Evolutionary conservation across 441 rosid species (phyloP), one percentile per base, ranked within the genome.

Genomic region (Adansonia rubrostipa): DNA sequence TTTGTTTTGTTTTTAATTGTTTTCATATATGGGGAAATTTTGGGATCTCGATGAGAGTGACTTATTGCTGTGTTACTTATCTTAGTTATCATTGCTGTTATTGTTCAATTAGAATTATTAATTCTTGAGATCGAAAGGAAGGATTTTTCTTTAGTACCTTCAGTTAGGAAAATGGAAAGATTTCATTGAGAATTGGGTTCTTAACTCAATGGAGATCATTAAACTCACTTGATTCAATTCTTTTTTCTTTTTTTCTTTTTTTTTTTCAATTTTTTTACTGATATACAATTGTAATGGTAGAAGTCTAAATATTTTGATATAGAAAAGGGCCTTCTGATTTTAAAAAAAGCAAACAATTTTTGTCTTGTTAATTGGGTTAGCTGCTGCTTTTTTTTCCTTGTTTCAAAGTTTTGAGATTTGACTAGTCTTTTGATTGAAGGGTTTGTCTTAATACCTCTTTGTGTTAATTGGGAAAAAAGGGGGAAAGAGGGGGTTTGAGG

Each of bases 401-500:
- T 66, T 15, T 9, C 50, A 65, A 71, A 0, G 44, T 62, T 77
- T 73, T 72, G 73, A 67, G 76, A 71, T 77, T 36, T 64, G 58
- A n/a, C 22, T 62, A 42, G 82, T 1, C 65, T 77, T 74, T 48
- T 56, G 9, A 57, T 56, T 61, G 56, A 42, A 81, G 63, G 40
- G 24, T 63, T 74, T 78, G 62, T 28, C 68, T 66, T 81, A 70
- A 80, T 78, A 80, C 60, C 42, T 40, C 75, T 79, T 53, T 47
- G 56, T 20, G 53, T 71, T 40, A 22, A 66, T 72, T 77, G 67
- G 74, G 1, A 71, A 71, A 13, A 8, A 10, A 3, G 44, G 9
- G 3, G 47, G 63, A 54, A 71, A 36, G 6, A 28, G 19, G 47
- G 7, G 51, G 36, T 6, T 71, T 47, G 5, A 13, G 7, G 63